A percentile compares a stretch with the other conserved stretches of the same genome.
Conservation (phyloP, 202 grass and related monocot genomes). For the Schoenoplectus triqueter region DNA sequence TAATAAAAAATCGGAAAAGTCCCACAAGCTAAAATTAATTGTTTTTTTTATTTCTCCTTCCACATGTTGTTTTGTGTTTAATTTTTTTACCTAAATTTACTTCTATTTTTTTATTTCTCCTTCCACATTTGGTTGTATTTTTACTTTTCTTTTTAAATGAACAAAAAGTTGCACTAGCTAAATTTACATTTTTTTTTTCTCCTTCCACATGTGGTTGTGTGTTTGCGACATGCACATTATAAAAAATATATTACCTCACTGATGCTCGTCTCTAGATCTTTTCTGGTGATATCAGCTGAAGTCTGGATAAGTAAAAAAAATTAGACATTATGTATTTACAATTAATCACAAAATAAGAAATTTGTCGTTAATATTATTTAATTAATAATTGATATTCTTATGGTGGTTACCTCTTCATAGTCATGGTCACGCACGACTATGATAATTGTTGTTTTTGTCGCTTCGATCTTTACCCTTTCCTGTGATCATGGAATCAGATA, state of each 20-base stretch:
- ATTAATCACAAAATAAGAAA: background rate
- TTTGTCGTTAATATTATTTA: background rate
- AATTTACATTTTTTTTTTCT: background rate
- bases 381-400: background rate
- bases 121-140: too few species aligned
- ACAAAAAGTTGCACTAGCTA: too few species aligned
- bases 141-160: too few species aligned
- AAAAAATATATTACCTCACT: background rate
- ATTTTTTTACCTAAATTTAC: too few species aligned
- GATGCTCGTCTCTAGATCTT: background rate
- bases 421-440: background rate
- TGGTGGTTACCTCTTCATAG: background rate
- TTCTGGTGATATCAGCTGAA: background rate
- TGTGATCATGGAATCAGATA: background rate
- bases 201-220: background rate
- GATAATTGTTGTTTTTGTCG: background rate
- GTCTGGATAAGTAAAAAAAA: background rate
- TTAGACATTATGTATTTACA: background rate
- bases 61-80: too few species aligned
- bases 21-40: too few species aligned
- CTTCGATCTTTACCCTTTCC: background rate
- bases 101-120: too few species aligned
- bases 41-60: too few species aligned
- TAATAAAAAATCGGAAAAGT: too few species aligned
- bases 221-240: background rate